phyloP scores from a whole-genome alignment of 305 asterid species.

The Stenogyne calaminthoides region DNA sequence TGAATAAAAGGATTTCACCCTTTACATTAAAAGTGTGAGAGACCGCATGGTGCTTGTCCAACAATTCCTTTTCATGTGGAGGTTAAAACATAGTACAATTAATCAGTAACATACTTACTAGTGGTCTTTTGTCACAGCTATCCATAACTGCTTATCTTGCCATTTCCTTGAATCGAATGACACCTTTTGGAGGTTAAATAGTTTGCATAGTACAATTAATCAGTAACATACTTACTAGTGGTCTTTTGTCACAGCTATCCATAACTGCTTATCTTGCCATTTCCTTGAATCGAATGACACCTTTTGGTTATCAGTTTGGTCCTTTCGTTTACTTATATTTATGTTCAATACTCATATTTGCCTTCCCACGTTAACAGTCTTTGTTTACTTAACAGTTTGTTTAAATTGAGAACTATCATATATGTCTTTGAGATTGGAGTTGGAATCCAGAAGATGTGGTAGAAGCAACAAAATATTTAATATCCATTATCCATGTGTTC shows the following conservation, averaged over 20 bases:
- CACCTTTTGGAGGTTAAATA: constrained; percentile 17
- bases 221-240: constrained; percentile 10
- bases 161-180: constrained; percentile 2
- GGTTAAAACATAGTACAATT: constrained; percentile 12
- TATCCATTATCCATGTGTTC: constrained; percentile 13
- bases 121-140: constrained; percentile 12
- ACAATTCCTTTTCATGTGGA: too few species aligned
- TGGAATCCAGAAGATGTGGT: constrained; percentile 17
- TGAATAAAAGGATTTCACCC: not conserved
- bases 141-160: not conserved
- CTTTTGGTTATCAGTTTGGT: constrained; percentile 3
- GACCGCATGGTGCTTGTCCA: too few species aligned
- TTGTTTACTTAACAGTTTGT: constrained; percentile 9
- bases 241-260: constrained; percentile 7
- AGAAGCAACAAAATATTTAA: constrained; percentile 18
- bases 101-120: constrained; percentile 5
- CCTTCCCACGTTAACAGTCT: constrained; percentile 20
- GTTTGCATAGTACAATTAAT: constrained; percentile 9
- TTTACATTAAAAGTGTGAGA: too few species aligned
- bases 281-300: not conserved
- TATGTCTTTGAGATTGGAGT: constrained; percentile 21
- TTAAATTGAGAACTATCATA: constrained; percentile 10
- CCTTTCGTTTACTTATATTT: constrained; percentile 16
- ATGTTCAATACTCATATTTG: constrained; percentile 8
- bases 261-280: constrained; percentile 10